Evolutionary conservation across 2,329 filamentous ascomycete genomes (phyloP), one percentile per base, ranked within the genome.

Genomic region (Cladosporium sp.): DNA sequence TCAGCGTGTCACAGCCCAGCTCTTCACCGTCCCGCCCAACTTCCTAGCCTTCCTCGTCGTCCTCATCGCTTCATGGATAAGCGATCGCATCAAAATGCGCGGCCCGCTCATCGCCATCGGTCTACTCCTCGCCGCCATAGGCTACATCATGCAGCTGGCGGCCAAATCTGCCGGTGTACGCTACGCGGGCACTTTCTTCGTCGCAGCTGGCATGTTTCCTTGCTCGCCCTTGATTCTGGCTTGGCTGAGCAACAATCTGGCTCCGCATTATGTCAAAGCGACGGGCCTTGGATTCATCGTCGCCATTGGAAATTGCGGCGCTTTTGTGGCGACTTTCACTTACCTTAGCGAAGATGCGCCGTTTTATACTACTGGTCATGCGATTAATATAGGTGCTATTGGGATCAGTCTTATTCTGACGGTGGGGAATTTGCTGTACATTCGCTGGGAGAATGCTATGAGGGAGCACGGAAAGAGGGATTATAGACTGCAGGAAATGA

Each of bases 321-420:
- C 71, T 7, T 75, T 75, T 47, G 64, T 73, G 7, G 71, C 69
- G 2, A 70, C 72, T 0, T 74, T 73, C 49, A 70, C 70, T 16
- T 74, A 73, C 53, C 61, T 76, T 3, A 57, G 62, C n/a, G 56
- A 64, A 50, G 71, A 75, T 58, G 68, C 66, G 59, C 69, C 70
- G 2, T 53, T 66, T 12, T 73, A 71, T 48, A 60, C 55, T 5
- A 64, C 67, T 0, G 71, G 70, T 2, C 69, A 74, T 56, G 64
- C 69, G 5, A 70, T 73, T 51, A 71, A 69, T 36, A 57, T 73
- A 6, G 71, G 66, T 0, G 62, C 67, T 1, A 66, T 73, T 3
- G 64, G 66, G 4, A 49, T 74, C 12, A 65, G 59, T 27, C 49
- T 69, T 4, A 57, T 67, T 8, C 51, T 67, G 33, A 63, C 66